phyloP scores from a whole-genome alignment of 2,329 filamentous ascomycete genomes.

The Samsoniella hepiali region DNA sequence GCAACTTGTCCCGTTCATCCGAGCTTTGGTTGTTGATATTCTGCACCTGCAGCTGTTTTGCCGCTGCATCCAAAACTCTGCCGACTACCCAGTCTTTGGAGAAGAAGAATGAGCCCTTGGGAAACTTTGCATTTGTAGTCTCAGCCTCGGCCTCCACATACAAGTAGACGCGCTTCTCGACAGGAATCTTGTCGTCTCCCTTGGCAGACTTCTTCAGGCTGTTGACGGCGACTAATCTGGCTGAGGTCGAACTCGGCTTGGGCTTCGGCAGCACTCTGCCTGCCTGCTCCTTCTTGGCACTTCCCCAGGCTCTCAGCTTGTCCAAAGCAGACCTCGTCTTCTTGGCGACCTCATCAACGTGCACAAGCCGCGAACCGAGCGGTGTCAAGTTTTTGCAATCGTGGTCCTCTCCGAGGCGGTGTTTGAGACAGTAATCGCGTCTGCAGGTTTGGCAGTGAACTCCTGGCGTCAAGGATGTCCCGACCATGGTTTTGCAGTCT shows the following conservation, averaged over 20 bases:
- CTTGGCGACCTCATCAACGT: slow-evolving; percentile 52
- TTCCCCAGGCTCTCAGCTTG: slow-evolving; percentile 75
- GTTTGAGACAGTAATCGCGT: slow-evolving; percentile 72
- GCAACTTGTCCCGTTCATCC: slow-evolving; percentile 72
- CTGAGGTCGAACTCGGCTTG: slow-evolving; percentile 60
- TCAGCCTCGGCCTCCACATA: slow-evolving; percentile 87
- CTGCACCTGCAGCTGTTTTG: slow-evolving; percentile 71
- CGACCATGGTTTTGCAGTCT: slow-evolving; percentile 67
- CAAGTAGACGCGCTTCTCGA: slow-evolving; percentile 85
- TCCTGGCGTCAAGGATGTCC: slow-evolving; percentile 64
- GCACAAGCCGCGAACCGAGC: slow-evolving; percentile 46
- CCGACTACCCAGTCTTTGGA: slow-evolving; percentile 87
- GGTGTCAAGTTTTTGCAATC: slow-evolving; percentile 74
- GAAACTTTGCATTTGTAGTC: slow-evolving; percentile 78
- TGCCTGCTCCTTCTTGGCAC: slow-evolving; percentile 66
- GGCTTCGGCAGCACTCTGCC: slow-evolving; percentile 57
- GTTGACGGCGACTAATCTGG: slow-evolving; percentile 67
- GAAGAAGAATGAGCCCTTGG: slow-evolving; percentile 78
- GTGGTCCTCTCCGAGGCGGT: slow-evolving; percentile 76
- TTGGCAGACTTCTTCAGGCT: slow-evolving; percentile 83
- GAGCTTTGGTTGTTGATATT: slow-evolving; percentile 79
- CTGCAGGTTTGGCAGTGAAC: slow-evolving; percentile 71
- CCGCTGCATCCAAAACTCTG: slow-evolving; percentile 73
- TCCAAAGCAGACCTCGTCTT: slow-evolving; percentile 72
- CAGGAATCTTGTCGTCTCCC: slow-evolving; percentile 76